Conservation (phyloP, 1,139 yeast species). For the Saccharomycopsis crataegensis region DNA sequence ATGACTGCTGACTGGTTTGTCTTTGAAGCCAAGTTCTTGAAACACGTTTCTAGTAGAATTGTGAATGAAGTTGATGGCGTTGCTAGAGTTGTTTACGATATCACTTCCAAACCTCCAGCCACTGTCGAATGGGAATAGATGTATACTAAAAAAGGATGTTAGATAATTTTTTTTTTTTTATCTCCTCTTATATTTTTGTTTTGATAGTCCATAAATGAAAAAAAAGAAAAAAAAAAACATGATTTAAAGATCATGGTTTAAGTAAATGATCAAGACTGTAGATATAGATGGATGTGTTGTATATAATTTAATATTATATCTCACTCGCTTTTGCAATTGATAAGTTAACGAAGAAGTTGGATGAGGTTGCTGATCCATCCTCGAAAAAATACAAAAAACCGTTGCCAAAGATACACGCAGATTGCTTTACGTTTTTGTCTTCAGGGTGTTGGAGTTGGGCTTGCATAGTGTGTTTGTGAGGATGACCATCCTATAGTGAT, state of each 20-base stretch:
- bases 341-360: too few species aligned
- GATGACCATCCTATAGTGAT: too few species aligned
- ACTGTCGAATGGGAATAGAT: constrained; percentile 96
- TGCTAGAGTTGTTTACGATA: constrained; percentile 97
- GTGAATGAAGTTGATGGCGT: constrained; percentile 98
- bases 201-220: too few species aligned
- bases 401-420: too few species aligned
- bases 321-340: too few species aligned
- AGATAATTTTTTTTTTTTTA: background rate
- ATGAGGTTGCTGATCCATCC: too few species aligned
- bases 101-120: constrained; percentile 98
- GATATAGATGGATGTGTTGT: too few species aligned
- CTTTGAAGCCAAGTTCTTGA: constrained; percentile 87
- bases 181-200: background rate
- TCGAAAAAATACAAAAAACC: too few species aligned
- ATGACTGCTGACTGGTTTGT: constrained; percentile 99
- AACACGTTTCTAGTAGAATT: constrained; percentile 89
- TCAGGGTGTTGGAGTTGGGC: too few species aligned
- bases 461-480: too few species aligned
- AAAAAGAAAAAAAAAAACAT: background rate
- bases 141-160: background rate
- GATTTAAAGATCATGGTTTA: background rate
- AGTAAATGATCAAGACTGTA: background rate
- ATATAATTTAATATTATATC: too few species aligned
- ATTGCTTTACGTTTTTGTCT: too few species aligned